phyloP scores from a whole-genome alignment of 2,329 filamentous ascomycete species.

The Sporothrix humicola region DNA sequence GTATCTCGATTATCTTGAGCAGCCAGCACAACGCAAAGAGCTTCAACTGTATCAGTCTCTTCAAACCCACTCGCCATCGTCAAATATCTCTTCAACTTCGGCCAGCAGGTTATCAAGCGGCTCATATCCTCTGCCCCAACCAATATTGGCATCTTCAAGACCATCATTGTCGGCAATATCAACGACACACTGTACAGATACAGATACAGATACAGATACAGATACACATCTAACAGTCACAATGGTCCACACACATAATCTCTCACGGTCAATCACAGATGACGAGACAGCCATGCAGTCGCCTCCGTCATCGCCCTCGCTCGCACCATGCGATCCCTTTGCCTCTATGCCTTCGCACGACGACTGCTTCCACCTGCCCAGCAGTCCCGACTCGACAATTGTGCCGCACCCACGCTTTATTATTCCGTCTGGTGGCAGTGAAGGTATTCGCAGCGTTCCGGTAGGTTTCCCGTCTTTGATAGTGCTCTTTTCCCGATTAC shows the following conservation, averaged over 20 bases:
- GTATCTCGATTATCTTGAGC: neutral
- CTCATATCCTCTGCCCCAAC: neutral
- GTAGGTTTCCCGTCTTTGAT: conserved; percentile 26
- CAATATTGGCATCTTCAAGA: neutral
- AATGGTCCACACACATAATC: conserved; percentile 22
- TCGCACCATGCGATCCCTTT: conserved; percentile 8
- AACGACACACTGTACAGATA: neutral
- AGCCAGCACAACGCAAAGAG: conserved; percentile 18
- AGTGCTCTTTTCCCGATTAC: neutral
- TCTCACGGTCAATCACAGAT: neutral
- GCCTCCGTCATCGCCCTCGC: conserved; percentile 4
- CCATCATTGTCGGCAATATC: neutral
- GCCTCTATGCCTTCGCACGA: neutral
- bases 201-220: conserved; percentile 5
- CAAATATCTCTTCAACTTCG: neutral
- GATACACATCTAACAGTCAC: neutral
- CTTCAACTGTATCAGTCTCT: neutral
- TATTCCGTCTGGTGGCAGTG: conserved; percentile 23
- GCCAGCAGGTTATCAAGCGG: neutral
- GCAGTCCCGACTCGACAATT: neutral
- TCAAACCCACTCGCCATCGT: neutral
- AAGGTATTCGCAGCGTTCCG: conserved; percentile 35
- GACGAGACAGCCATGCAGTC: conserved; percentile 26
- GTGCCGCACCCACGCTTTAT: conserved; percentile 28
- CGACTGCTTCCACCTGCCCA: neutral